Evolutionary conservation across 805 yeast species (phyloP).

Genomic region (Candida xiaguanensis): DNA sequence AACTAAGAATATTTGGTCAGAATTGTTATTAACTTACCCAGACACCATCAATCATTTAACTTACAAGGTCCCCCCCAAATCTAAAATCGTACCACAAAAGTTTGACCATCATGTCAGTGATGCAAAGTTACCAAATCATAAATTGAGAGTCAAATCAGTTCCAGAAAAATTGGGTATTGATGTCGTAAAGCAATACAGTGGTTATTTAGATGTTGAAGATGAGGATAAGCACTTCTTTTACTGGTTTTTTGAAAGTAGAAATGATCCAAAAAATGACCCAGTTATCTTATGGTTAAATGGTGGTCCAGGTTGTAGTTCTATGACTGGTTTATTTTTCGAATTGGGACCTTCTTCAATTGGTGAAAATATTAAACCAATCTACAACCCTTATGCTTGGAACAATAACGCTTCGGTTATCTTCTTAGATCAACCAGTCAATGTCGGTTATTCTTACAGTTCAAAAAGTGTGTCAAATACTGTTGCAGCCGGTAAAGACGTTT

Average conservation of each 20-base stretch:
- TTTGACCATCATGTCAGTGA: constrained; percentile 36
- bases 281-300: constrained; percentile 34
- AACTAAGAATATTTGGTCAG: constrained; percentile 56
- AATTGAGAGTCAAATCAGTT: constrained; percentile 55
- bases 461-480: constrained; percentile 26
- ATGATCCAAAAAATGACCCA: constrained; percentile 37
- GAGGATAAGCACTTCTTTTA: constrained; percentile 58
- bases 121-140: constrained; percentile 43
- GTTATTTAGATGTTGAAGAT: constrained; percentile 76
- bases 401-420: constrained; percentile 37
- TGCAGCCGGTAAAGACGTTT: constrained; percentile 34
- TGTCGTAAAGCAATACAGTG: constrained; percentile 75
- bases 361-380: constrained; percentile 23
- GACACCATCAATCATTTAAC: constrained; percentile 47
- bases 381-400: constrained; percentile 31
- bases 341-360: constrained; percentile 32
- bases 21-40: constrained; percentile 60
- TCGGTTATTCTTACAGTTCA: constrained; percentile 31
- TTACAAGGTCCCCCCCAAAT: constrained; percentile 53
- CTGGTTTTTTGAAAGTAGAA: constrained; percentile 44
- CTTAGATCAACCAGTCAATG: constrained; percentile 36
- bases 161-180: constrained; percentile 77
- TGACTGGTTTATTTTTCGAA: constrained; percentile 34
- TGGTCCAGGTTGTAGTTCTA: constrained; percentile 35
- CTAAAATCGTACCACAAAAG: constrained; percentile 30